Evolutionary conservation across 1,284 basidiomycete species (phyloP).

Genomic region (Ceratobasidium sp.): DNA sequence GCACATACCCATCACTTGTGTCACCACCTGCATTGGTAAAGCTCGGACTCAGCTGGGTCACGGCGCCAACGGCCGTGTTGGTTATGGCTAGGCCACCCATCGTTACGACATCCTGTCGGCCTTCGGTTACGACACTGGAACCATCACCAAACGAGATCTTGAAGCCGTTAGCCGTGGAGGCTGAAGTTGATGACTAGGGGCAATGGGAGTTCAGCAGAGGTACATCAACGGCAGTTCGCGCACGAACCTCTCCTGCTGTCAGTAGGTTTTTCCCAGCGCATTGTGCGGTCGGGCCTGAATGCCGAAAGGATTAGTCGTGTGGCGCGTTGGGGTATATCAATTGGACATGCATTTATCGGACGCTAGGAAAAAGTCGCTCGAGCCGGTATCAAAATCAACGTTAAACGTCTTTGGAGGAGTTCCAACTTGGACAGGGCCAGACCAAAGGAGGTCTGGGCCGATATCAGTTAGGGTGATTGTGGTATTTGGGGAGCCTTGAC

Average conservation of each 20-base stretch:
- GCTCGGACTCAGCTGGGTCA: slow-evolving; percentile 33
- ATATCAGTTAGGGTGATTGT: slow-evolving; percentile 33
- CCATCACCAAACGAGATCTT: slow-evolving; percentile 30
- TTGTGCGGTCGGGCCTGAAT: slow-evolving; percentile 21
- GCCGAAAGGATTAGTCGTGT: not conserved
- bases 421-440: slow-evolving; percentile 30
- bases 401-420: slow-evolving; percentile 30
- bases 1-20: slow-evolving; percentile 27
- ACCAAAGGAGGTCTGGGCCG: slow-evolving; percentile 24
- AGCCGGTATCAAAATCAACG: slow-evolving; percentile 32
- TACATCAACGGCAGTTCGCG: not conserved
- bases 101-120: slow-evolving; percentile 5
- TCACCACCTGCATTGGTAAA: slow-evolving; percentile 34
- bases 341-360: slow-evolving; percentile 29
- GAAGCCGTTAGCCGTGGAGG: slow-evolving; percentile 17
- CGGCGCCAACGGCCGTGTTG: slow-evolving; percentile 29
- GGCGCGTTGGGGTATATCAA: not conserved
- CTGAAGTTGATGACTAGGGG: slow-evolving; percentile 26
- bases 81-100: slow-evolving; percentile 25
- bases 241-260: not conserved
- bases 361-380: slow-evolving; percentile 25
- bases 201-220: not conserved
- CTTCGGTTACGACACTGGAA: slow-evolving; percentile 10
- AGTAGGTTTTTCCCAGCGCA: slow-evolving; percentile 30
- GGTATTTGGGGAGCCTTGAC: slow-evolving; percentile 19